These are phyloP conservation scores for Arthroderma sp. DNA, from an alignment of 2,329 filamentous ascomycete genomes.

Conservation along the genomic window DNA sequence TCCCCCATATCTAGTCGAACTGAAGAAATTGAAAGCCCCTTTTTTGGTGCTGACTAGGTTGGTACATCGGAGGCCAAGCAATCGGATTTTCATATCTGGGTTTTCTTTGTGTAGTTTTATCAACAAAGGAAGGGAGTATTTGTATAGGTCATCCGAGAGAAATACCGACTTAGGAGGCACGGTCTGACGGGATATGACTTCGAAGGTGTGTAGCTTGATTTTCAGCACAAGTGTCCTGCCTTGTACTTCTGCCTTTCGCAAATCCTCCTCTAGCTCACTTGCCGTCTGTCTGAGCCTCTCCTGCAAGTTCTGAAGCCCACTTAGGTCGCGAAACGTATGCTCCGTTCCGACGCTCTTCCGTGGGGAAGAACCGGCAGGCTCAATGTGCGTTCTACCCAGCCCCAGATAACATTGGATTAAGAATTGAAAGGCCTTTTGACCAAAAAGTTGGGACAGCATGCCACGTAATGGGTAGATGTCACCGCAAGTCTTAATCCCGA, in stretches of 20 bases:
- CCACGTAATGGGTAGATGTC: slow-evolving; percentile 70
- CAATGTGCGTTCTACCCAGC: slow-evolving; percentile 69
- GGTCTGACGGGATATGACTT: slow-evolving; percentile 73
- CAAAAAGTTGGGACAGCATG: slow-evolving; percentile 64
- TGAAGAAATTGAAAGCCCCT: slow-evolving; percentile 67
- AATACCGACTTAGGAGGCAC: slow-evolving; percentile 59
- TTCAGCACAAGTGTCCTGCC: slow-evolving; percentile 87
- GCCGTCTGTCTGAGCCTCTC: slow-evolving; percentile 70
- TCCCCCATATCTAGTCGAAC: slow-evolving; percentile 43
- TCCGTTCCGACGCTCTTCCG: slow-evolving; percentile 91
- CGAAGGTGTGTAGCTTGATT: slow-evolving; percentile 86
- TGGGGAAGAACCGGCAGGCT: slow-evolving; percentile 78
- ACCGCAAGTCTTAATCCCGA: slow-evolving; percentile 77
- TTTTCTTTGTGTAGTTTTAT: slow-evolving; percentile 72
- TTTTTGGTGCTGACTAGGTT: slow-evolving; percentile 79
- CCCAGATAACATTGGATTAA: slow-evolving; percentile 74
- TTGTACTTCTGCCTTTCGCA: slow-evolving; percentile 67
- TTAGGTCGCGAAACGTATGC: slow-evolving; percentile 74
- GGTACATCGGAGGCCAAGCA: slow-evolving; percentile 83
- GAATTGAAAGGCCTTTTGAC: slow-evolving; percentile 82
- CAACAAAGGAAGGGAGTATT: slow-evolving; percentile 67
- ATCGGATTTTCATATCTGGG: slow-evolving; percentile 60
- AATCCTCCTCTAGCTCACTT: slow-evolving; percentile 74
- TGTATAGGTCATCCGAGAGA: slow-evolving; percentile 70
- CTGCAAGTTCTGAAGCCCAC: slow-evolving; percentile 52